Percentiles rank a stretch among this genome's conserved stretches.
Evolutionary conservation across 345 rosid genomes (phyloP).

Genomic region (Combretum micranthum): DNA sequence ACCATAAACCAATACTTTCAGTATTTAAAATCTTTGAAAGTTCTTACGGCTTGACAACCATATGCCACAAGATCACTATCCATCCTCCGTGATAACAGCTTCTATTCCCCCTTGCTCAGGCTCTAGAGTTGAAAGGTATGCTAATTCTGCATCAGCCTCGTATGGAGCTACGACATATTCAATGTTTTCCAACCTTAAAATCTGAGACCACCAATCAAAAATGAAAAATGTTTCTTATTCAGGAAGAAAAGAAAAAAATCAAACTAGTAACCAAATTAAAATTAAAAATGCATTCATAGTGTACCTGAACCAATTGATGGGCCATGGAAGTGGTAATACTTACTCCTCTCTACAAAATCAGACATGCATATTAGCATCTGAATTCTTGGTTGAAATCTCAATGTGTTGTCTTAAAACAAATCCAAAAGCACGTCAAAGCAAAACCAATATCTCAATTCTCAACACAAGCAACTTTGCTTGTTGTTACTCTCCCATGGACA

Average conservation of each 20-base stretch:
- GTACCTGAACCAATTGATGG: slow-evolving; percentile 67
- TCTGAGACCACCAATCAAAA: slow-evolving; percentile 36
- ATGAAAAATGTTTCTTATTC: not conserved
- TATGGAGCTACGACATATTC: slow-evolving; percentile 94
- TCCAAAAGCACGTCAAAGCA: too few relatives aligned
- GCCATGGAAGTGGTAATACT: slow-evolving; percentile 79
- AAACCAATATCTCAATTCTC: too few relatives aligned
- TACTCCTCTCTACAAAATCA: slow-evolving; percentile 59
- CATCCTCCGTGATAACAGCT: slow-evolving; percentile 87
- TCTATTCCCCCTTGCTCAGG: slow-evolving; percentile 62
- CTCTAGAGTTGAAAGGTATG: slow-evolving; percentile 60
- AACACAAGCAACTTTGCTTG: too few relatives aligned
- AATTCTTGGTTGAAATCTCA: too few relatives aligned
- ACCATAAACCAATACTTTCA: slow-evolving; percentile 24
- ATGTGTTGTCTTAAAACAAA: too few relatives aligned
- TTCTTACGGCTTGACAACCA: slow-evolving; percentile 90
- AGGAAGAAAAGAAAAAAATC: not conserved
- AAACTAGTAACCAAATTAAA: not conserved
- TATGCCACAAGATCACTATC: slow-evolving; percentile 85
- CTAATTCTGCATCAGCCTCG: slow-evolving; percentile 96
- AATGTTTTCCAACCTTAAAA: slow-evolving; percentile 58
- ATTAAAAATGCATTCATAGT: not conserved
- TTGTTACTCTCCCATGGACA: too few relatives aligned
- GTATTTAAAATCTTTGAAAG: slow-evolving; percentile 26
- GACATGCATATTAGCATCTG: too few relatives aligned